phyloP scores from a whole-genome alignment of 805 yeast species.

The Candida berthetii region DNA sequence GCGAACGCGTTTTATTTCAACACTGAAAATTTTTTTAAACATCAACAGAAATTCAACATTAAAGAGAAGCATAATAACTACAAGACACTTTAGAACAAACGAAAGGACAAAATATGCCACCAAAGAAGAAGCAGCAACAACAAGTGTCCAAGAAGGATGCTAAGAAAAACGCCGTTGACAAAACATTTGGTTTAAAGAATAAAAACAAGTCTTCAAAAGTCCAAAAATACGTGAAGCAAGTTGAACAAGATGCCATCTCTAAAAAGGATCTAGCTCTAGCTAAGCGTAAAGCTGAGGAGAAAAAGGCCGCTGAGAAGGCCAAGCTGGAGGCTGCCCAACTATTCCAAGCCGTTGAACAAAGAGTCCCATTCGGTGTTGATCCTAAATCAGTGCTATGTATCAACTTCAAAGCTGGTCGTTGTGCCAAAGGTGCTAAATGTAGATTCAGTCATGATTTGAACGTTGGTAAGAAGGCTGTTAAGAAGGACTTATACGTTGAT shows the following conservation, averaged over 20 bases:
- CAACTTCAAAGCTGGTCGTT: constrained; percentile 77
- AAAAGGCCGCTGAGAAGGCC: constrained; percentile 87
- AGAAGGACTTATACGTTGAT: constrained; percentile 91
- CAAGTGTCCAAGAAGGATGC: constrained; percentile 43
- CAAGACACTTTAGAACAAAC: neutral
- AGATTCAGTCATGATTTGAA: constrained; percentile 88
- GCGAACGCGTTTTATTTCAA: neutral
- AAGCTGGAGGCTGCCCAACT: constrained; percentile 80
- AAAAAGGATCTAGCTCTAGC: constrained; percentile 74
- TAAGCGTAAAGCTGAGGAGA: constrained; percentile 64
- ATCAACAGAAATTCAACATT: too few relatives aligned
- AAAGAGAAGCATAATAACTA: neutral
- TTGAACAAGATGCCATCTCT: constrained; percentile 48
- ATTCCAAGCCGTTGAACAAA: constrained; percentile 68
- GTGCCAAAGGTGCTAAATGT: constrained; percentile 79
- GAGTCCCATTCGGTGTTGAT: constrained; percentile 95
- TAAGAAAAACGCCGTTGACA: constrained; percentile 73
- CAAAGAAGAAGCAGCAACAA: constrained; percentile 61
- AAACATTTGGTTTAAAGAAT: constrained; percentile 93
- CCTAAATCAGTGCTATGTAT: constrained; percentile 93
- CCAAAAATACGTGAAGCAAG: constrained; percentile 64
- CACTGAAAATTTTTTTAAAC: too few relatives aligned
- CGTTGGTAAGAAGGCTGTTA: constrained; percentile 81
- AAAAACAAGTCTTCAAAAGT: constrained; percentile 93
- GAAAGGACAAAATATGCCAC: constrained; percentile 51